Conservation (phyloP, 202 grass and related monocot genomes). For the Eragrostis tef region DNA sequence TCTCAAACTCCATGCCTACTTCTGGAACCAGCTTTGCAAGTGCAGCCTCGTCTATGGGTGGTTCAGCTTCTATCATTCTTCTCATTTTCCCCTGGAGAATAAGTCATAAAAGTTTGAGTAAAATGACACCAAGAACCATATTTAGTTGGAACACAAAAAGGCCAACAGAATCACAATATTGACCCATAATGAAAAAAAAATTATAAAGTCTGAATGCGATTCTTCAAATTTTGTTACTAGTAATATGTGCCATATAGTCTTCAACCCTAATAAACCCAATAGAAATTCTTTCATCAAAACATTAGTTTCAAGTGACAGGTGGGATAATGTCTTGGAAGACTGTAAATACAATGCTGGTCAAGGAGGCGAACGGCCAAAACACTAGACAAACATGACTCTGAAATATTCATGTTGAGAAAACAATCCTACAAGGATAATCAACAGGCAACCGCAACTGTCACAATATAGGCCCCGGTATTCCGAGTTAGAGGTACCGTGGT, state of each 20-base stretch:
- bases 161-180: not conserved
- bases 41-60: slow-evolving; percentile 65
- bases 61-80: slow-evolving; percentile 80
- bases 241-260: slow-evolving; percentile 5
- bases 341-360: slow-evolving; percentile 16
- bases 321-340: not conserved
- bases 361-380: not conserved
- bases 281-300: not conserved
- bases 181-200: slow-evolving; percentile 13
- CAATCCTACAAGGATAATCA: not conserved
- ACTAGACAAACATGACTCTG: slow-evolving; percentile 22
- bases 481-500: not conserved
- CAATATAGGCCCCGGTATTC: not conserved
- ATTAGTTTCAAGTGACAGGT: not conserved
- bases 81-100: slow-evolving; percentile 80
- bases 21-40: slow-evolving; percentile 84
- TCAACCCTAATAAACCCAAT: slow-evolving; percentile 5
- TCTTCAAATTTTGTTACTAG: slow-evolving; percentile 7
- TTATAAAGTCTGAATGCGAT: not conserved
- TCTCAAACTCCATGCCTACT: slow-evolving; percentile 88
- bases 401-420: slow-evolving; percentile 15
- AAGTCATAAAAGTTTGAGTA: slow-evolving; percentile 34
- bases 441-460: slow-evolving; percentile 7
- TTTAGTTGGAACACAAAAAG: slow-evolving; percentile 25
- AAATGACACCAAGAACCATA: not conserved